Percentiles rank a stretch among this genome's conserved stretches.
phyloP scores from a whole-genome alignment of 441 rosid genomes.

The Rhodomyrtus psidioides region DNA sequence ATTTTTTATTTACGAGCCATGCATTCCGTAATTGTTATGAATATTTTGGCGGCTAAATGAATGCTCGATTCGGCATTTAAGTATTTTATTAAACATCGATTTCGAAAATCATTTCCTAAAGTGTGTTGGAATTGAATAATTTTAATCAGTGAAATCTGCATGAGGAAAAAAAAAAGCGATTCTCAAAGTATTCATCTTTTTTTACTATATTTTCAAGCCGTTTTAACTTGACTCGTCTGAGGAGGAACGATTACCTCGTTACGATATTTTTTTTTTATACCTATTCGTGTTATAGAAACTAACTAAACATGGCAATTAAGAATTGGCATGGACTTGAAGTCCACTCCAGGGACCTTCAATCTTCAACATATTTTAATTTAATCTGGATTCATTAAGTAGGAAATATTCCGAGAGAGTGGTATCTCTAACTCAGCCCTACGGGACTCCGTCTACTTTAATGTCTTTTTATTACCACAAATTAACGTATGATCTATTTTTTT shows the following conservation, averaged over 20 bases:
- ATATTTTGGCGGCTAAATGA: background rate
- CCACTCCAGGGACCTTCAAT: background rate
- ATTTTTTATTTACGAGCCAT: background rate
- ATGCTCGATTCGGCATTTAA: rapidly evolving
- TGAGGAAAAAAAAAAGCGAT: rapidly evolving
- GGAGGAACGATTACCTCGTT: too few species aligned
- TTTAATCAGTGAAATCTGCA: background rate
- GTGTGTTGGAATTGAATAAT: background rate
- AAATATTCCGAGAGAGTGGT: background rate
- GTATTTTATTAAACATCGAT: rapidly evolving
- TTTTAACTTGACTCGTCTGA: background rate
- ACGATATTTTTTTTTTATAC: background rate
- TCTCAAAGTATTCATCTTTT: background rate
- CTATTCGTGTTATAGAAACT: background rate
- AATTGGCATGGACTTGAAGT: background rate
- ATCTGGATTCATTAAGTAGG: background rate
- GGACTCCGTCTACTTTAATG: background rate
- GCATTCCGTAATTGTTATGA: background rate
- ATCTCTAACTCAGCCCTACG: background rate
- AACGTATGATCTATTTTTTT: background rate
- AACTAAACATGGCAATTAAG: background rate
- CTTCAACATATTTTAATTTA: background rate
- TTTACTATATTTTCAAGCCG: too few species aligned
- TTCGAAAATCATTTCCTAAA: background rate
- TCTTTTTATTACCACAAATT: background rate